Evolutionary conservation across 805 yeast genomes (phyloP).

Genomic region (Candida parachauliodes): DNA sequence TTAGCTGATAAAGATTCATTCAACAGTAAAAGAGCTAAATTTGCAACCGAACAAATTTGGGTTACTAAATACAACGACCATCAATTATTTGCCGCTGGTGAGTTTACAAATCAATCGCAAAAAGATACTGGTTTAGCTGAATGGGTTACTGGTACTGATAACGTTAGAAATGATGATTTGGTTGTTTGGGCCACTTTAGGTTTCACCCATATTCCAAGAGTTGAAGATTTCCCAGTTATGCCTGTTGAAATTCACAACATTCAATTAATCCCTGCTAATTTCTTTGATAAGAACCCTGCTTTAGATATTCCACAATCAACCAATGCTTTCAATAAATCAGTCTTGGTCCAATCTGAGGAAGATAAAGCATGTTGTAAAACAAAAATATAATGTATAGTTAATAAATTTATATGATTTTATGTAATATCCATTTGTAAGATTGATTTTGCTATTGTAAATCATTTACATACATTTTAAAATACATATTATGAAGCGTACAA

Average conservation of each 20-base stretch:
- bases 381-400: constrained; percentile 3
- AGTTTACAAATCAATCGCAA: constrained; percentile 78
- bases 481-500: too few relatives aligned
- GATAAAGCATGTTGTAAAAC: constrained; percentile 7
- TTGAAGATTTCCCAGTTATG: constrained; percentile 89
- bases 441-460: too few relatives aligned
- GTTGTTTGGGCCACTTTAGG: constrained; percentile 83
- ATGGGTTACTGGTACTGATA: constrained; percentile 67
- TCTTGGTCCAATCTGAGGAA: constrained; percentile 27
- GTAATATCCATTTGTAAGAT: neutral
- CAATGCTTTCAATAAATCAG: constrained; percentile 65
- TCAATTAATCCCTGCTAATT: constrained; percentile 64
- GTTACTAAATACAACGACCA: constrained; percentile 74
- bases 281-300: constrained; percentile 76
- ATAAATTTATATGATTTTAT: neutral
- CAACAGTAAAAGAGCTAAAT: constrained; percentile 68
- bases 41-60: constrained; percentile 78
- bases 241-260: constrained; percentile 74
- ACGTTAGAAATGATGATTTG: constrained; percentile 68
- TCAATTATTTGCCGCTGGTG: constrained; percentile 77
- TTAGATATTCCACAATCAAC: constrained; percentile 71
- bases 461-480: too few relatives aligned
- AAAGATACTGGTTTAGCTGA: constrained; percentile 64
- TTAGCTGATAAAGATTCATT: constrained; percentile 60
- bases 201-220: constrained; percentile 76